Conservation (phyloP, 495 filamentous ascomycete genomes). For the Talaromyces thailandensis region DNA sequence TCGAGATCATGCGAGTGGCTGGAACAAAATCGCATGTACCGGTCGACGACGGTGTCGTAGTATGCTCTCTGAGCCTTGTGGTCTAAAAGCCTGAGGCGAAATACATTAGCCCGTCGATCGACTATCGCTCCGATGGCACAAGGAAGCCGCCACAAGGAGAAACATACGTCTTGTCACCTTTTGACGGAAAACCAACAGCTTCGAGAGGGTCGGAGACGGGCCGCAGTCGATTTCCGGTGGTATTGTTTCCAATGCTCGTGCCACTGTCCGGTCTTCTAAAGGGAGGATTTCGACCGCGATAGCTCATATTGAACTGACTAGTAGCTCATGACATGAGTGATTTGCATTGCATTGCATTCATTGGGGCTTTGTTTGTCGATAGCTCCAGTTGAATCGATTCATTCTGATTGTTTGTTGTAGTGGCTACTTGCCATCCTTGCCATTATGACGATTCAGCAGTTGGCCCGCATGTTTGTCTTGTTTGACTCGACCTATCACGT, state of each 20-base stretch:
- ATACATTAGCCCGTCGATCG: conserved; percentile 11
- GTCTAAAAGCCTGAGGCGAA: conserved; percentile 56
- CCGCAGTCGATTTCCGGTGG: conserved; percentile 50
- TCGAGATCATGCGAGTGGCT: conserved; percentile 60
- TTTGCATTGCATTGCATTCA: neutral
- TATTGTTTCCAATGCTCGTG: neutral
- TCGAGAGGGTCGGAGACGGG: conserved; percentile 68
- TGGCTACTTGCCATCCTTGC: neutral
- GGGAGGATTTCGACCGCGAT: neutral
- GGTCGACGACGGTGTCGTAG: conserved; percentile 74
- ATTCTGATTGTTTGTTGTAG: neutral
- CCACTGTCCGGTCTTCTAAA: neutral
- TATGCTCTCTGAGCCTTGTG: conserved; percentile 69
- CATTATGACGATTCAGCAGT: neutral
- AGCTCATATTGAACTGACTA: neutral
- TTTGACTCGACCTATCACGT: conserved; percentile 1
- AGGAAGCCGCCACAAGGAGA: neutral
- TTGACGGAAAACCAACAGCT: conserved; percentile 73
- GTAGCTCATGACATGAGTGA: neutral
- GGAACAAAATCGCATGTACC: conserved; percentile 83
- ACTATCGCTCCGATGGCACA: neutral
- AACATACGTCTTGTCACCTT: conserved; percentile 67
- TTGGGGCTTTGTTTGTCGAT: neutral
- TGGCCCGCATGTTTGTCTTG: conserved; percentile 4
- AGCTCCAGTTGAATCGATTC: neutral